These are phyloP conservation scores for Eucalyptus paniculata DNA, from an alignment of 345 rosid species.

Conservation along the genomic window DNA sequence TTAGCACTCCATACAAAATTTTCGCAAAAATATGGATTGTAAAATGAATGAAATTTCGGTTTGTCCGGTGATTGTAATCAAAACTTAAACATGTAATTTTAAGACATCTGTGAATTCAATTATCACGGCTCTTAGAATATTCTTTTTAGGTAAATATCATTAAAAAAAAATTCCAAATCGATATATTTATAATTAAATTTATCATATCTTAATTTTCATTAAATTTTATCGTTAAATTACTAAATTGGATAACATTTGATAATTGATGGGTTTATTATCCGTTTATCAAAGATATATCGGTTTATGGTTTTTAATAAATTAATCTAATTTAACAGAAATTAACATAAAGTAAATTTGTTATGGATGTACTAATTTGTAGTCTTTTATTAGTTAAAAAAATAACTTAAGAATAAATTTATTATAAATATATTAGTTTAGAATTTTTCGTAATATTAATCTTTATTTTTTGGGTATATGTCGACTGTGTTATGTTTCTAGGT, in stretches of 20 bases:
- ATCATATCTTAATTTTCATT: fast-evolving
- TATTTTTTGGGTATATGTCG: neutral
- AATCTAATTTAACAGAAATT: too few relatives aligned
- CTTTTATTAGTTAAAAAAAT: too few relatives aligned
- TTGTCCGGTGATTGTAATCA: neutral
- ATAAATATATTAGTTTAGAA: too few relatives aligned
- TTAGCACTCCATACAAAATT: neutral
- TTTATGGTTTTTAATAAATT: too few relatives aligned
- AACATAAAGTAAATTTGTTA: too few relatives aligned
- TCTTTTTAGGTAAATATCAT: neutral
- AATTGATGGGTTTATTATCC: too few relatives aligned
- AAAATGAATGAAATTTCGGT: neutral
- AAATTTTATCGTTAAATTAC: too few relatives aligned
- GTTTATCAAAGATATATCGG: fast-evolving
- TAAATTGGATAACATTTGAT: fast-evolving
- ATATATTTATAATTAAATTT: too few relatives aligned
- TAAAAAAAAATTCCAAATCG: fast-evolving
- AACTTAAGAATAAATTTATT: too few relatives aligned
- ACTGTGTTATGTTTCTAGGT: neutral
- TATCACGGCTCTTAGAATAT: neutral
- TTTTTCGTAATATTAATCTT: neutral
- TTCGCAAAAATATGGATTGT: neutral
- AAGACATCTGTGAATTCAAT: neutral
- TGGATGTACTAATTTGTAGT: fast-evolving
- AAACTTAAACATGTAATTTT: neutral